Conservation (phyloP, 1,284 basidiomycete genomes). For the Ustilago hordei region DNA sequence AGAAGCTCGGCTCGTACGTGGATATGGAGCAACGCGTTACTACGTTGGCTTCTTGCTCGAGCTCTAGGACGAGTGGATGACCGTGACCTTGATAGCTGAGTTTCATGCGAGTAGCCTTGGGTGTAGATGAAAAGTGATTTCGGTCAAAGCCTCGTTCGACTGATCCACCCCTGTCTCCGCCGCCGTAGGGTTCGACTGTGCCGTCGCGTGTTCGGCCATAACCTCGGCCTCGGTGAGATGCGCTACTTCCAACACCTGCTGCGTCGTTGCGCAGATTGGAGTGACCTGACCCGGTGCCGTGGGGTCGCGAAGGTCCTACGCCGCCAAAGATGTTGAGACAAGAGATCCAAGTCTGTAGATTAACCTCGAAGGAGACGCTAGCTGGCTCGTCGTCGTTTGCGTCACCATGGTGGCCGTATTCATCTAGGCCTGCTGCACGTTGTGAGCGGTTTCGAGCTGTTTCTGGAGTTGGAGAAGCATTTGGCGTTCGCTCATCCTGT, state of each 20-base stretch:
- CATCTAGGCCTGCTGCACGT: conserved; percentile 19
- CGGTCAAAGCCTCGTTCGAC: conserved; percentile 30
- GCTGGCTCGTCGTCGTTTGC: conserved; percentile 62
- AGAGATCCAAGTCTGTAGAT: conserved; percentile 83
- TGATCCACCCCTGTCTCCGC: conserved; percentile 20
- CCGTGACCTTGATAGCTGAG: conserved; percentile 84
- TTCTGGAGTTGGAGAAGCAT: neutral
- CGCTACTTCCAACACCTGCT: neutral
- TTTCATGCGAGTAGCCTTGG: conserved; percentile 78
- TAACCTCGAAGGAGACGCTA: conserved; percentile 78
- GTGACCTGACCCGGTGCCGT: neutral
- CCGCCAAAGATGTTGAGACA: conserved; percentile 93
- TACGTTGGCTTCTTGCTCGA: conserved; percentile 87
- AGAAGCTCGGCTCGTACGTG: conserved; percentile 84
- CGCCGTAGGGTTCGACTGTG: conserved; percentile 24
- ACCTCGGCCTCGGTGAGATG: conserved; percentile 5
- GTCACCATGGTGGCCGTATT: neutral
- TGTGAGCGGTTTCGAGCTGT: neutral
- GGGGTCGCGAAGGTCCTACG: conserved; percentile 70
- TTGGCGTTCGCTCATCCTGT: neutral
- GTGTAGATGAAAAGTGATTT: conserved; percentile 7
- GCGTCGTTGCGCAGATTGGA: conserved; percentile 15
- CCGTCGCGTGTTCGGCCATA: conserved; percentile 32
- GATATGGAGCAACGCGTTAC: conserved; percentile 88
- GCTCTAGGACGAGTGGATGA: conserved; percentile 79